These are phyloP conservation scores for Plectosphaerella sp. DNA, from an alignment of 2,329 filamentous ascomycete genomes.

Conservation along the genomic window DNA sequence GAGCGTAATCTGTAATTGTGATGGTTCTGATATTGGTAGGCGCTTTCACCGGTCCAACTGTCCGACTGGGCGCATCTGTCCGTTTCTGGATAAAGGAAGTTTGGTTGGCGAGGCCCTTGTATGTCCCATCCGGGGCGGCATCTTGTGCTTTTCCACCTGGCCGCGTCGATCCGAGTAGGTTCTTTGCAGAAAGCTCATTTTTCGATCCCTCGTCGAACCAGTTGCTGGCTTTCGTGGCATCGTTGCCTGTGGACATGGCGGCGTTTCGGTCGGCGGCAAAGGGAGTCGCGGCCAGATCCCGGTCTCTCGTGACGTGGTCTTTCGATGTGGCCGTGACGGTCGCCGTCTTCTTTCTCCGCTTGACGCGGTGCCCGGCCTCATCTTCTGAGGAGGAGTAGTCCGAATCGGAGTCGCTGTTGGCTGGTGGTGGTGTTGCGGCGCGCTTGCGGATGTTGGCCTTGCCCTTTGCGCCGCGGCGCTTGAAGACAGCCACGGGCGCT, in stretches of 20 bases:
- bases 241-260: constrained; percentile 65
- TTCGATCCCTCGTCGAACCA: constrained; percentile 78
- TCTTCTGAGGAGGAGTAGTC: constrained; percentile 72
- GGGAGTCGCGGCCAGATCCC: constrained; percentile 46
- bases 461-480: constrained; percentile 74
- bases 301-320: constrained; percentile 29
- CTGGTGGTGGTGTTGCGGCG: constrained; percentile 70
- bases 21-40: constrained; percentile 87
- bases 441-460: constrained; percentile 79
- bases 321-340: constrained; percentile 62
- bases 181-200: constrained; percentile 42
- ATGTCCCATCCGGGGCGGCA: constrained; percentile 57
- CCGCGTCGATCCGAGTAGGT: constrained; percentile 54
- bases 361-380: constrained; percentile 71
- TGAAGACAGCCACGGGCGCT: constrained; percentile 67
- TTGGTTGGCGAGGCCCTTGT: constrained; percentile 71
- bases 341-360: constrained; percentile 67
- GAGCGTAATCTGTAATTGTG: constrained; percentile 84
- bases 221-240: constrained; percentile 84
- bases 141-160: constrained; percentile 21
- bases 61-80: constrained; percentile 63
- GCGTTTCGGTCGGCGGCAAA: constrained; percentile 58
- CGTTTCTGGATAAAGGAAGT: constrained; percentile 76
- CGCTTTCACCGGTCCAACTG: constrained; percentile 82
- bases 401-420: constrained; percentile 54